These are phyloP conservation scores for Saccharomycopsis sp. DNA, from an alignment of 805 yeast genomes.

Conservation along the genomic window DNA sequence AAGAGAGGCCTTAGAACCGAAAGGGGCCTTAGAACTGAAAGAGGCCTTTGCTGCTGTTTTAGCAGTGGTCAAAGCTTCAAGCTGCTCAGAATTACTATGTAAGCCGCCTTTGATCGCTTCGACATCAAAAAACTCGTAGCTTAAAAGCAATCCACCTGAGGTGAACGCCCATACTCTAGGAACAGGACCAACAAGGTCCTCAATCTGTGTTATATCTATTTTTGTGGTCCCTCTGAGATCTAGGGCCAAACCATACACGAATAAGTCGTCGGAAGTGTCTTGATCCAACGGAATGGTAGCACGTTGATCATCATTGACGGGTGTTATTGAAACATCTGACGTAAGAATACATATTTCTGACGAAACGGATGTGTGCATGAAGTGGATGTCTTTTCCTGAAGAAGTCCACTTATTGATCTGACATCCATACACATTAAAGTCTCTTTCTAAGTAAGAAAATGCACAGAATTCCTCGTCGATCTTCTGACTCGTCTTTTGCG, in stretches of 20 bases:
- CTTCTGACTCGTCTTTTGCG: not conserved
- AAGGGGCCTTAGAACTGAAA: too few relatives aligned
- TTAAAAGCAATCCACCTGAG: slow-evolving; percentile 6
- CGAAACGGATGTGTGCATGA: slow-evolving; percentile 58
- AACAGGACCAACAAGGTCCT: slow-evolving; percentile 1
- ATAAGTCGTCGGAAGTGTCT: slow-evolving; percentile 57
- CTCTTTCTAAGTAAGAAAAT: slow-evolving; percentile 1
- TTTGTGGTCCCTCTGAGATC: slow-evolving; percentile 32
- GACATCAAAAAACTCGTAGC: slow-evolving; percentile 14
- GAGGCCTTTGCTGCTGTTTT: too few relatives aligned
- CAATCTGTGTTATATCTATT: slow-evolving; percentile 4
- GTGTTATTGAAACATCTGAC: slow-evolving; percentile 33
- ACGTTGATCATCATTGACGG: slow-evolving; percentile 60
- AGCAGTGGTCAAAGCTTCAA: too few relatives aligned
- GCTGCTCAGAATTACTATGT: slow-evolving; percentile 1
- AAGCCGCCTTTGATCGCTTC: slow-evolving; percentile 5
- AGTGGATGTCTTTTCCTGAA: not conserved
- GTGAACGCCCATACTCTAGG: slow-evolving; percentile 13
- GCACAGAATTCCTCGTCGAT: slow-evolving; percentile 16
- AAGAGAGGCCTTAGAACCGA: too few relatives aligned
- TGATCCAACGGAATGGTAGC: slow-evolving; percentile 71
- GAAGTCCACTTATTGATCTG: slow-evolving; percentile 9
- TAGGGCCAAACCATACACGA: slow-evolving; percentile 63
- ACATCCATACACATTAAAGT: slow-evolving; percentile 6
- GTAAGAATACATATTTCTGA: slow-evolving; percentile 52